Conservation (phyloP, 352 stramenopile genomes). For the Globisporangium echinulatum region DNA sequence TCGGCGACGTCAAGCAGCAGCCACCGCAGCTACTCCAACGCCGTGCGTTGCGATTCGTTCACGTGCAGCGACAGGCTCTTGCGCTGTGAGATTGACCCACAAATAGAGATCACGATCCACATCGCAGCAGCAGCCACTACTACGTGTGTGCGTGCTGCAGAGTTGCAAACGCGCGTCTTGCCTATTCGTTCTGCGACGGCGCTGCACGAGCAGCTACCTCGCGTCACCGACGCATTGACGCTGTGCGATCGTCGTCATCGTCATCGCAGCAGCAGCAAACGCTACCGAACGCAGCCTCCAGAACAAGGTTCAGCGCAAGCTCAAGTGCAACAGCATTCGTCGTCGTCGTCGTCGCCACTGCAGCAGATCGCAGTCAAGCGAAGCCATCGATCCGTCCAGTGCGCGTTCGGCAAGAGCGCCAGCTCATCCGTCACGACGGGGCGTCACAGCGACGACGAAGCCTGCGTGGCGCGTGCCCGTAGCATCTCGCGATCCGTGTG, state of each 20-base stretch:
- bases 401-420: constrained; percentile 2
- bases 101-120: constrained; percentile 18
- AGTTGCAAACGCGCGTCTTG: constrained; percentile 14
- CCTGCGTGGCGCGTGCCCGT: not conserved
- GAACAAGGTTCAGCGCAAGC: not conserved
- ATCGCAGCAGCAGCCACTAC: constrained; percentile 2
- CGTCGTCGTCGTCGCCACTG: not conserved
- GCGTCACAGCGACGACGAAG: constrained; percentile 1
- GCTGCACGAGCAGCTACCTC: too few species aligned
- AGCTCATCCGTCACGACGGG: constrained; percentile 1
- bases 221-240: too few species aligned
- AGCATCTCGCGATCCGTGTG: not conserved
- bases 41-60: not conserved
- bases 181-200: constrained; percentile 10
- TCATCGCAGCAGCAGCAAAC: not conserved
- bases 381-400: not conserved
- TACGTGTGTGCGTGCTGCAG: constrained; percentile 16
- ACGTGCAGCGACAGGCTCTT: constrained; percentile 7
- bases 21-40: not conserved
- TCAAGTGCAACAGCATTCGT: not conserved
- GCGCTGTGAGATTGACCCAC: constrained; percentile 15
- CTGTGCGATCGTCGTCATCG: not conserved
- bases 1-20: not conserved
- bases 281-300: not conserved
- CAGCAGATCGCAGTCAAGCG: not conserved